Evolutionary conservation across 768 basidiomycete genomes (phyloP), one percentile per base, ranked within the genome.

Genomic region (Termitomyces sp.): DNA sequence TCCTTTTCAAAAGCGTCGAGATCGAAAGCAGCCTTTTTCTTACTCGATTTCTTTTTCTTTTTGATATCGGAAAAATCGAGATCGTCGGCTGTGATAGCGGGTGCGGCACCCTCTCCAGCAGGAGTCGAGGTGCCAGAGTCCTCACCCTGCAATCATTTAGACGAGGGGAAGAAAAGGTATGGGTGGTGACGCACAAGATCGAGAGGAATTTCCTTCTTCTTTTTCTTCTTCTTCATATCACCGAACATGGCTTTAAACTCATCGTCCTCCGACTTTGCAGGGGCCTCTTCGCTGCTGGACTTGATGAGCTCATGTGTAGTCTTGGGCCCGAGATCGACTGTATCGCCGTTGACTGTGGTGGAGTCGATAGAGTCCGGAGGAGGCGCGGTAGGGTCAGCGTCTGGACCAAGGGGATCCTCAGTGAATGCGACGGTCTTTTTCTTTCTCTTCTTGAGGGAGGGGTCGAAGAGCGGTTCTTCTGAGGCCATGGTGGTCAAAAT

Each of bases 1-100:
- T 95, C 93, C 74, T 93, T 94, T 81, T 96, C 95, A 68, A 97
- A 96, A 1, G 92, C 95, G 71, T 96, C 94, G 68, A 96, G 78
- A 72, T 95, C 93, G 56, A 91, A 87, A 2, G 91, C 86, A 20
- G 89, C 84, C 78, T 96, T 98, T 80, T 96, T 96, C 77, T 88
- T 88, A 62, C 83, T 77, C 36, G 83, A 81, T 71, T 95, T 95
- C 78, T 94, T 96, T 81, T 96, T 96, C 82, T 95, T 96, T 80
- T 98, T 97, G 73, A 98, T 81, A 72, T 98, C 96, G 7, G 91
- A 93, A 73, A 98, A 98, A 77, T 94, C 92, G 61, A 96, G 81
- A 67, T 95, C 95, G 63, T 91, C 93, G 11, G 84, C 79, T 5
- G 80, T 80, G 60, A 81, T 78, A n/a, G 79, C 74, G 8, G 79